Conservation (phyloP, 805 yeast species). For the Myxozyma lipomycoides region DNA sequence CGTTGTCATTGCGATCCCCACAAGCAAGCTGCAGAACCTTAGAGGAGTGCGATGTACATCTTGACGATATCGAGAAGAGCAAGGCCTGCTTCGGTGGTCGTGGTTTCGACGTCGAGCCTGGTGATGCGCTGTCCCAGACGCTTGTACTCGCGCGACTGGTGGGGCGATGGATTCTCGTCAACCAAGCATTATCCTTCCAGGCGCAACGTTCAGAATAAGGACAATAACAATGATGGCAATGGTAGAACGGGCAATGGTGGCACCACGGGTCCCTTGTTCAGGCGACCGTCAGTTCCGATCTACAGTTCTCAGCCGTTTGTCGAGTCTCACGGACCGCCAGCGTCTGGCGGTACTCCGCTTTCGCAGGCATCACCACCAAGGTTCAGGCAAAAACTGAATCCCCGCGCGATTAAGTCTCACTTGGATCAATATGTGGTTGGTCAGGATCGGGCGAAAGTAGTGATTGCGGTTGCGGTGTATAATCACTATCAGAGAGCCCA, state of each 20-base stretch:
- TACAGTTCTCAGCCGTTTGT: background rate
- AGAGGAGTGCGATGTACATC: too few species aligned
- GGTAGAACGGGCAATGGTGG: too few species aligned
- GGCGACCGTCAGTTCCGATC: background rate
- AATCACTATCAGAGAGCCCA: slow-evolving; percentile 49
- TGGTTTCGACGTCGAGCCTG: too few species aligned
- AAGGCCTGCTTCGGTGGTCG: too few species aligned
- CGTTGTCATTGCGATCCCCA: too few species aligned
- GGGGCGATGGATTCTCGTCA: too few species aligned
- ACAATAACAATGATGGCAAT: background rate
- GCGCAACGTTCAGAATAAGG: too few species aligned
- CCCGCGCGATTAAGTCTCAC: slow-evolving; percentile 41
- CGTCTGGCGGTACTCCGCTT: background rate
- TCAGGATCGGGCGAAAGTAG: slow-evolving; percentile 53
- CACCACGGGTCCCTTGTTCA: background rate
- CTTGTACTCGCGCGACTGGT: too few species aligned
- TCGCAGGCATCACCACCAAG: background rate
- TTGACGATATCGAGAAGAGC: too few species aligned
- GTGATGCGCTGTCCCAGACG: too few species aligned
- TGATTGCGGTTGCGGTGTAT: slow-evolving; percentile 58
- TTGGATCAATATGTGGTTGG: slow-evolving; percentile 55
- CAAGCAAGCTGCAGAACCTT: too few species aligned
- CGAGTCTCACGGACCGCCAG: background rate
- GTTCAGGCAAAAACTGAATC: slow-evolving; percentile 3
- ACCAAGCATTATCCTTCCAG: too few species aligned